A percentile compares a stretch with the other conserved stretches of the same genome.
Conservation (phyloP, 2,329 filamentous ascomycete species). For the Colletotrichum chlorophyti region DNA sequence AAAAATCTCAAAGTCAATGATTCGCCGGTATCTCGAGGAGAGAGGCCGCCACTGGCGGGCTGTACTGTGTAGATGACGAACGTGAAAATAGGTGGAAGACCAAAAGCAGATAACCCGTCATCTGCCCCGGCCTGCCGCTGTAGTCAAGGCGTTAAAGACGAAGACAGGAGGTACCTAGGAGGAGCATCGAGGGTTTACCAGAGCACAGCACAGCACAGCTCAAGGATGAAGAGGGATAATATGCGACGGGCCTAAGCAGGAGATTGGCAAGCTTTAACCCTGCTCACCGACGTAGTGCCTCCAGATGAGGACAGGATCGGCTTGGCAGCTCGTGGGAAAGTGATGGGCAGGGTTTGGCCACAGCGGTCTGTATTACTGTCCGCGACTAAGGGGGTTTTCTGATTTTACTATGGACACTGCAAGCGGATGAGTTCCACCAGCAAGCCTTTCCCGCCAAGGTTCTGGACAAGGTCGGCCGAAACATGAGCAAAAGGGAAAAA, state of each 20-base stretch:
- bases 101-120: no score
- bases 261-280: constrained; percentile 14
- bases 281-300: constrained; percentile 14
- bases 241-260: constrained; percentile 19
- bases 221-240: constrained; percentile 8
- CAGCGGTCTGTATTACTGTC: constrained; percentile 22
- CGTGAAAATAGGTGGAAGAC: background rate
- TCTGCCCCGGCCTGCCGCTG: no score
- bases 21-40: constrained; percentile 1
- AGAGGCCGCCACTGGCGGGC: no score
- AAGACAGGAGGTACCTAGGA: constrained; percentile 1
- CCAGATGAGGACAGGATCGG: constrained; percentile 3
- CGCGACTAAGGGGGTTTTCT: constrained; percentile 19
- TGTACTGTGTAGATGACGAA: constrained; percentile 1
- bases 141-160: no score
- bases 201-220: background rate
- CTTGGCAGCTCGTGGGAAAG: constrained; percentile 8
- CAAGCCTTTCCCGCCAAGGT: constrained; percentile 20
- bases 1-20: background rate
- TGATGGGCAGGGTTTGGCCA: constrained; percentile 9
- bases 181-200: background rate
- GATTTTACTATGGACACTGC: no score
- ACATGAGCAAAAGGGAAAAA: constrained; percentile 15
- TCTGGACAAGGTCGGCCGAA: constrained; percentile 11
- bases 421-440: constrained; percentile 18